Percentiles rank a stretch among this genome's conserved stretches.
Conservation (phyloP, 306 rosid species). For the Vigna radiata region DNA sequence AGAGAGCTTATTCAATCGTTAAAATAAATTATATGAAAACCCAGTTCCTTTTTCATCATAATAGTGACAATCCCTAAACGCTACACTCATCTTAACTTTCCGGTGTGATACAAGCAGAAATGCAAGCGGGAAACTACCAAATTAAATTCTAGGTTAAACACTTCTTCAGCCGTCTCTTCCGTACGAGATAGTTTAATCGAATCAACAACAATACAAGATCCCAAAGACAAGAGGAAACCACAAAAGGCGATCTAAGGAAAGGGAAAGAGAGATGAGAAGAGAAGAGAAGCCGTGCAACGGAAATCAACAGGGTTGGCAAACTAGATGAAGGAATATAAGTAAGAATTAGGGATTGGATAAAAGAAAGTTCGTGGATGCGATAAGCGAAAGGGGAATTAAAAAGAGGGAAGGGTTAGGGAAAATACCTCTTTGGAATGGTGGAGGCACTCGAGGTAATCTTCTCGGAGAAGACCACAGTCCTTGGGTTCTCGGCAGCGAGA, state of each 20-base stretch:
- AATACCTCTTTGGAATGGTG: constrained; percentile 98
- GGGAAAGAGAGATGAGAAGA: neutral
- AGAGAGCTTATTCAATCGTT: neutral
- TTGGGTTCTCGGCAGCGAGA: constrained; percentile 95
- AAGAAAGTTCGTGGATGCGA: neutral
- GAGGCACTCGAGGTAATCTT: constrained; percentile 96
- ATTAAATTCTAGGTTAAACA: neutral
- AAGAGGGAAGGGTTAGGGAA: neutral
- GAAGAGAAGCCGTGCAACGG: neutral
- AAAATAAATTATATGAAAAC: neutral
- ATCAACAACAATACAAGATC: constrained; percentile 20
- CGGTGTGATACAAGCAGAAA: no score
- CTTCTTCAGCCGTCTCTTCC: constrained; percentile 11
- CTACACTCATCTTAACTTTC: neutral
- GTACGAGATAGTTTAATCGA: neutral
- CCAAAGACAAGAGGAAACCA: neutral
- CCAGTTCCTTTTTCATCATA: neutral
- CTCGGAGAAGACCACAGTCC: constrained; percentile 93
- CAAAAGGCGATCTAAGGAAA: neutral
- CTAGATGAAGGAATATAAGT: neutral
- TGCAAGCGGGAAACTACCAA: no score
- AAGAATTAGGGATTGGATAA: constrained; percentile 41
- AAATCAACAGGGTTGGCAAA: neutral
- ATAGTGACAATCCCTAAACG: neutral
- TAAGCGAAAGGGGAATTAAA: neutral